A percentile compares a stretch with the other conserved stretches of the same genome.
Conservation (phyloP, 2,329 filamentous ascomycete genomes). For the Endocalyx cinctus region DNA sequence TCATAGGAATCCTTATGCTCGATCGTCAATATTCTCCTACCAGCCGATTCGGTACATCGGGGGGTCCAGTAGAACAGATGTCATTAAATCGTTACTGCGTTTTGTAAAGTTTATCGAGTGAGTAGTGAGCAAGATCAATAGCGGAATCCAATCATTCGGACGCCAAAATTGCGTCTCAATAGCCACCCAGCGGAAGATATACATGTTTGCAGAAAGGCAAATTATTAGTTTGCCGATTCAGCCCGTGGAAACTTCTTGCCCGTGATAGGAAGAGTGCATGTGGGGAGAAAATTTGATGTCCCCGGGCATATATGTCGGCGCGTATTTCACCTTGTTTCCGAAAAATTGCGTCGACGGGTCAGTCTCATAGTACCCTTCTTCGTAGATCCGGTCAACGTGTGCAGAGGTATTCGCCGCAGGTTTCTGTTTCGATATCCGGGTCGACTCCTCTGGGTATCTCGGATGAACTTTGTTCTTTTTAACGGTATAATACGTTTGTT, state of each 20-base stretch:
- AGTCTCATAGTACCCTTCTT: too few species aligned
- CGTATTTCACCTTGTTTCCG: constrained; percentile 14
- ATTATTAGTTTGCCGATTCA: too few species aligned
- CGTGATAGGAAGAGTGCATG: constrained; percentile 8
- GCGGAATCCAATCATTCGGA: too few species aligned
- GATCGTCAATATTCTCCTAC: too few species aligned
- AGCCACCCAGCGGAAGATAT: too few species aligned
- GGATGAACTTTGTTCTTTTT: constrained; percentile 4
- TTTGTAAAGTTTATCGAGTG: constrained; percentile 16
- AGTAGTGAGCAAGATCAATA: constrained; percentile 12
- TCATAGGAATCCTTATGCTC: too few species aligned
- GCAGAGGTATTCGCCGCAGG: constrained; percentile 15
- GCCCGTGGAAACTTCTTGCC: constrained; percentile 9
- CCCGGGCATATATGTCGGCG: constrained; percentile 4
- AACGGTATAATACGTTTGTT: not conserved
- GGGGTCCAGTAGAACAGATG: constrained; percentile 7
- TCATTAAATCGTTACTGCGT: constrained; percentile 27
- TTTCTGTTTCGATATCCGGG: constrained; percentile 13
- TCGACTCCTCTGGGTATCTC: constrained; percentile 7
- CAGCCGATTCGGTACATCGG: too few species aligned
- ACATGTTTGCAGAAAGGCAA: too few species aligned
- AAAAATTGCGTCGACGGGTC: too few species aligned
- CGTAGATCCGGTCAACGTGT: constrained; percentile 16
- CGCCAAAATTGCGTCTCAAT: too few species aligned
- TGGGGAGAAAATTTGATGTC: constrained; percentile 16